phyloP scores from a whole-genome alignment of 2,329 filamentous ascomycete species.

The Torrubiella hemipterigena region DNA sequence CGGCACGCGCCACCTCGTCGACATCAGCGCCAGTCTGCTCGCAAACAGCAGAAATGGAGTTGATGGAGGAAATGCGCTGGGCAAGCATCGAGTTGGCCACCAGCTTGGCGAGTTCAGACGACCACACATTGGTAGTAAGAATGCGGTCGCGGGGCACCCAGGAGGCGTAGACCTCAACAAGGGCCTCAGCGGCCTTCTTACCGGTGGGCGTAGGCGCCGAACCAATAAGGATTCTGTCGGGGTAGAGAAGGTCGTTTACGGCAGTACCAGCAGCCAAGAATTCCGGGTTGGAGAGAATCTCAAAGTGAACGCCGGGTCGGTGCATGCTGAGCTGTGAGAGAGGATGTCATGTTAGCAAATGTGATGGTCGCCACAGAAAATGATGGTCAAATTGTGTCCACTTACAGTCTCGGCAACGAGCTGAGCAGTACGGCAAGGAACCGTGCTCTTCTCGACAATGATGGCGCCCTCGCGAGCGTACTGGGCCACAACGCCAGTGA shows the following conservation, averaged over 20 bases:
- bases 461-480: conserved; percentile 56
- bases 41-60: conserved; percentile 69
- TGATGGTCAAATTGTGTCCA: conserved; percentile 1
- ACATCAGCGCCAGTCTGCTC: conserved; percentile 65
- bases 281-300: conserved; percentile 72
- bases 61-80: conserved; percentile 71
- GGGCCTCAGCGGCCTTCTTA: conserved; percentile 46
- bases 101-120: conserved; percentile 67
- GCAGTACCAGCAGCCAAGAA: conserved; percentile 72
- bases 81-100: conserved; percentile 72
- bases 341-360: conserved; percentile 4
- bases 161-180: conserved; percentile 54
- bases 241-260: conserved; percentile 55
- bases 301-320: conserved; percentile 53
- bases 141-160: conserved; percentile 61
- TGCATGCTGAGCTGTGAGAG: conserved; percentile 37
- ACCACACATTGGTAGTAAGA: conserved; percentile 62
- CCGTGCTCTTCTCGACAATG: conserved; percentile 73
- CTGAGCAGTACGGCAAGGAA: conserved; percentile 63
- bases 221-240: conserved; percentile 66
- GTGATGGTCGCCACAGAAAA: not conserved
- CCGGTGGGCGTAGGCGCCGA: conserved; percentile 50
- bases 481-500: conserved; percentile 53
- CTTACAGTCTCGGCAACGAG: conserved; percentile 56
- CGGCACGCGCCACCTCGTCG: conserved; percentile 55